phyloP scores from a whole-genome alignment of 2,329 filamentous ascomycete genomes.

The Pochonia chlamydosporia region DNA sequence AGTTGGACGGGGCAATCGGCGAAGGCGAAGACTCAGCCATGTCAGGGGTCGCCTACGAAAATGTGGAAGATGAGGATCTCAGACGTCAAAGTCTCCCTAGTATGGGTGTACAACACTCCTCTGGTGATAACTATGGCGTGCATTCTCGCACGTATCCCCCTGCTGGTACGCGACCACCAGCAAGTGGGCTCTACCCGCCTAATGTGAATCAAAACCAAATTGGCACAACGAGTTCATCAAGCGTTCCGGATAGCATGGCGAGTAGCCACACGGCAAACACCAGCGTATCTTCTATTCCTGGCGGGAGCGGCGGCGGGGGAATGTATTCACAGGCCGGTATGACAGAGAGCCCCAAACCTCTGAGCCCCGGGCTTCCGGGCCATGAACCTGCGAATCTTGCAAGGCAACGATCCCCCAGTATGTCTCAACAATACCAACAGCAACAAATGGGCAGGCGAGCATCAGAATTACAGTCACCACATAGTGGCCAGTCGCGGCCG shows the following conservation, averaged over 20 bases:
- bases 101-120: slow-evolving; percentile 66
- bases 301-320: slow-evolving; percentile 41
- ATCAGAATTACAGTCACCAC: slow-evolving; percentile 50
- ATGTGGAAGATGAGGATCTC: slow-evolving; percentile 55
- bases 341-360: slow-evolving; percentile 81
- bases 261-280: slow-evolving; percentile 42
- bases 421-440: slow-evolving; percentile 60
- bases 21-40: slow-evolving; percentile 52
- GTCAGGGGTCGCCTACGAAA: slow-evolving; percentile 51
- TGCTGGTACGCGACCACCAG: slow-evolving; percentile 46
- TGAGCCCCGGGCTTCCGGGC: slow-evolving; percentile 58
- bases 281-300: slow-evolving; percentile 42
- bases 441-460: slow-evolving; percentile 50
- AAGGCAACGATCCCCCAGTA: slow-evolving; percentile 60
- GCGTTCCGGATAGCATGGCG: slow-evolving; percentile 35
- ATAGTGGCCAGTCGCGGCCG: slow-evolving; percentile 35
- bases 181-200: slow-evolving; percentile 56
- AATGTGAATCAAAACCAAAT: slow-evolving; percentile 47
- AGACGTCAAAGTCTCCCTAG: slow-evolving; percentile 67
- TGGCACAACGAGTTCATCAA: slow-evolving; percentile 48
- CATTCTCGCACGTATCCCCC: slow-evolving; percentile 79
- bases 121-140: slow-evolving; percentile 47
- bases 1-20: slow-evolving; percentile 48
- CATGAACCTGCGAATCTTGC: slow-evolving; percentile 45
- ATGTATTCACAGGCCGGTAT: slow-evolving; percentile 69